Evolutionary conservation across 371 early-diverging fungal genomes (phyloP).

Genomic region (Syncephalis fuscata): DNA sequence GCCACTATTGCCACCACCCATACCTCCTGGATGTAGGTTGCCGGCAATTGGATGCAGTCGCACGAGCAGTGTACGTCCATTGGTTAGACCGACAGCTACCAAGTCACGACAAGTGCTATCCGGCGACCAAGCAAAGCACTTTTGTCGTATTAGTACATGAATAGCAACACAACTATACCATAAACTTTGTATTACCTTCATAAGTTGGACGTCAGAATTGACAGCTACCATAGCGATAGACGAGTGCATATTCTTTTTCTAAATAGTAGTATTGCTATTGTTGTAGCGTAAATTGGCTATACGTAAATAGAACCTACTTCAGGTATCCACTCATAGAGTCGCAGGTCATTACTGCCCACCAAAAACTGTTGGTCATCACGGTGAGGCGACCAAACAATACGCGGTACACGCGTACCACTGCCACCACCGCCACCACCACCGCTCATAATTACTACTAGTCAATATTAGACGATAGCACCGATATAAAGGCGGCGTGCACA

Average conservation of each 20-base stretch:
- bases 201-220: conserved; percentile 34
- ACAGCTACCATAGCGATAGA: conserved; percentile 32
- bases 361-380: not conserved
- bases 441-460: not conserved
- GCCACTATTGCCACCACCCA: not conserved
- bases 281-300: not conserved
- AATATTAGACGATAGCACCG: no score
- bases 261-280: not conserved
- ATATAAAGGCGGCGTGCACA: no score
- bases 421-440: not conserved
- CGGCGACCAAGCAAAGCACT: conserved; percentile 68
- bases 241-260: conserved; percentile 26
- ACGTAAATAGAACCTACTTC: not conserved
- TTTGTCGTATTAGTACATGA: not conserved
- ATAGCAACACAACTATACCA: not conserved
- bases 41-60: conserved; percentile 27
- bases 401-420: not conserved
- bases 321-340: conserved; percentile 2
- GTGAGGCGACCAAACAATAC: not conserved
- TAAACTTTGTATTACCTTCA: conserved; percentile 28
- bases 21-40: no score
- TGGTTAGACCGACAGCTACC: conserved; percentile 52
- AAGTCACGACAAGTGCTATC: conserved; percentile 40
- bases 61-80: conserved; percentile 41
- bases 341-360: not conserved